Conservation (phyloP, 495 filamentous ascomycete species). For the Penicillium soppii region DNA sequence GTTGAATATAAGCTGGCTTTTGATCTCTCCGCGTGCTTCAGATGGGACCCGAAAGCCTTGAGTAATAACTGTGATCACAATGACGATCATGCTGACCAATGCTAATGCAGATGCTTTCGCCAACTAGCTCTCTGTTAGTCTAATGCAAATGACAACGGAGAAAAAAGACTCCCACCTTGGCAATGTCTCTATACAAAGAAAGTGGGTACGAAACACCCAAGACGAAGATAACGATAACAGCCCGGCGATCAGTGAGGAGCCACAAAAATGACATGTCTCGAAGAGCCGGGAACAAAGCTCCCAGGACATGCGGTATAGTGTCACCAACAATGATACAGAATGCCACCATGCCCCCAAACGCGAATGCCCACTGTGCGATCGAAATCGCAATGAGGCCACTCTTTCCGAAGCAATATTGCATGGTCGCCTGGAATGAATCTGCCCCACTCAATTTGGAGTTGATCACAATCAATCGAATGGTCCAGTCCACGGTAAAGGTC, state of each 20-base stretch:
- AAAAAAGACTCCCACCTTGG: slow-evolving; percentile 62
- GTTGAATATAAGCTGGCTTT: slow-evolving; percentile 67
- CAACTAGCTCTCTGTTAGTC: slow-evolving; percentile 57
- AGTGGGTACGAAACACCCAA: slow-evolving; percentile 87
- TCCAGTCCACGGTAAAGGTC: slow-evolving; percentile 90
- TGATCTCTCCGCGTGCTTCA: slow-evolving; percentile 68
- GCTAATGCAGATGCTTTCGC: slow-evolving; percentile 93
- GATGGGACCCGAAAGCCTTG: slow-evolving; percentile 72
- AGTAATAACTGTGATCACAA: slow-evolving; percentile 83
- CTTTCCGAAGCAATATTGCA: slow-evolving; percentile 90
- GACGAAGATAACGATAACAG: slow-evolving; percentile 82
- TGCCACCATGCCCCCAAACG: slow-evolving; percentile 97
- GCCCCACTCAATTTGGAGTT: slow-evolving; percentile 93
- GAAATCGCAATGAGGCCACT: slow-evolving; percentile 86
- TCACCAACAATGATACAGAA: slow-evolving; percentile 98
- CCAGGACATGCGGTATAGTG: slow-evolving; percentile 86
- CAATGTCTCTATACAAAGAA: slow-evolving; percentile 92
- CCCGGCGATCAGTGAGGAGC: slow-evolving; percentile 75
- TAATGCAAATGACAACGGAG: not conserved
- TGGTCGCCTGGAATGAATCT: slow-evolving; percentile 89
- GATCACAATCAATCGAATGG: slow-evolving; percentile 90
- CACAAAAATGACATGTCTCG: slow-evolving; percentile 71
- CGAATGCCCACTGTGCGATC: slow-evolving; percentile 93
- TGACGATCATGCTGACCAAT: slow-evolving; percentile 86
- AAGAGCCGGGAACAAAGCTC: slow-evolving; percentile 76